These are phyloP conservation scores for Kwoniella botswanensis DNA, from an alignment of 768 basidiomycete genomes.

Conservation along the genomic window DNA sequence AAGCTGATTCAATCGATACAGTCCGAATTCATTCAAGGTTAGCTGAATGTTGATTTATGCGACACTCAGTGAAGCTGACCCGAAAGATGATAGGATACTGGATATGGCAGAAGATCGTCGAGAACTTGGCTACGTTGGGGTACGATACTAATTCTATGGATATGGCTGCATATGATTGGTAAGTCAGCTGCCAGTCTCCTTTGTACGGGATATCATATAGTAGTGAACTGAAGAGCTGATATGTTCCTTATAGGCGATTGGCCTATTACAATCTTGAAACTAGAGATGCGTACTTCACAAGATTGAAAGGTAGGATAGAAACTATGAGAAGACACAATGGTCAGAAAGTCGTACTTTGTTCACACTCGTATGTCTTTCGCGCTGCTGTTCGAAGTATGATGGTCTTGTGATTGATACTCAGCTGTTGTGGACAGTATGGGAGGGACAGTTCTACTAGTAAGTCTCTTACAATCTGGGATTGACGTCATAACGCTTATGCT, in stretches of 20 bases:
- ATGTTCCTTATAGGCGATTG: constrained; percentile 38
- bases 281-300: constrained; percentile 57
- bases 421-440: constrained; percentile 50
- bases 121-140: constrained; percentile 89
- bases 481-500: too few relatives aligned
- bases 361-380: constrained; percentile 62
- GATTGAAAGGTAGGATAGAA: constrained; percentile 80
- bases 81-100: constrained; percentile 72
- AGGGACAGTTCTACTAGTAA: constrained; percentile 52
- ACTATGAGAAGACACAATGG: constrained; percentile 72
- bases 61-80: constrained; percentile 19
- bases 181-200: constrained; percentile 40
- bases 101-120: constrained; percentile 82
- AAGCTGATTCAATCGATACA: constrained; percentile 20
- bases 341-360: constrained; percentile 74
- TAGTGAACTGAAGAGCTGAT: not conserved
- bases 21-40: constrained; percentile 54
- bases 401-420: not conserved
- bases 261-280: constrained; percentile 84
- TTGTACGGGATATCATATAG: too few relatives aligned
- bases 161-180: constrained; percentile 77
- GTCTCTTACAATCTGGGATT: constrained; percentile 6
- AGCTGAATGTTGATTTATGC: constrained; percentile 21
- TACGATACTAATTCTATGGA: constrained; percentile 70
- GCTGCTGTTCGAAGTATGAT: not conserved